Evolutionary conservation across 2,329 filamentous ascomycete species (phyloP).

Genomic region (Davidsoniella neocaledoniae): DNA sequence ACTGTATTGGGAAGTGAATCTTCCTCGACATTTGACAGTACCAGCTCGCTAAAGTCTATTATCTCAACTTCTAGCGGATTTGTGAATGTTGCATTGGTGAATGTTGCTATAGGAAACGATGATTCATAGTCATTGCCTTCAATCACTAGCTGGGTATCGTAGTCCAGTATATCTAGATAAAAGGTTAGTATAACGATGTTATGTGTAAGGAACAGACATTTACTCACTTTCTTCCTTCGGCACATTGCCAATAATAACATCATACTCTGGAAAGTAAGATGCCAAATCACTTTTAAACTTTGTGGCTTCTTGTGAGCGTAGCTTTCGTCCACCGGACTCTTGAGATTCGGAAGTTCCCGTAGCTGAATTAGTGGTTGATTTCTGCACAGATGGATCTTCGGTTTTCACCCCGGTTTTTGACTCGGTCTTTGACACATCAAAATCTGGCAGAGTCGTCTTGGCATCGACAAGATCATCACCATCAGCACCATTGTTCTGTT

Average conservation of each 20-base stretch:
- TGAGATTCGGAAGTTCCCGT: slow-evolving; percentile 25
- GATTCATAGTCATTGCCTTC: background rate
- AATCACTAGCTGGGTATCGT: slow-evolving; percentile 57
- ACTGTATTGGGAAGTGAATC: slow-evolving; percentile 41
- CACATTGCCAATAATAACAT: slow-evolving; percentile 80
- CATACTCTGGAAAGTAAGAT: slow-evolving; percentile 83
- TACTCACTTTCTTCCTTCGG: slow-evolving; percentile 58
- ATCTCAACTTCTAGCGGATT: slow-evolving; percentile 39
- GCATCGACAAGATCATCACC: background rate
- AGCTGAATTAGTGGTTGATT: background rate
- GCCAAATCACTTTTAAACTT: slow-evolving; percentile 84
- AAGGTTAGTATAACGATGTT: background rate
- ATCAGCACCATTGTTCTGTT: background rate
- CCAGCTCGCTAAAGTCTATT: slow-evolving; percentile 38
- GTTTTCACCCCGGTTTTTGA: background rate
- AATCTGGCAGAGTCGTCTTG: no score
- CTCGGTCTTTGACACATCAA: no score
- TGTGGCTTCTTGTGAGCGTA: slow-evolving; percentile 73
- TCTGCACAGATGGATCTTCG: background rate
- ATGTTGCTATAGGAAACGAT: slow-evolving; percentile 12
- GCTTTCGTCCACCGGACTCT: slow-evolving; percentile 55
- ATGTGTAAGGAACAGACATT: background rate
- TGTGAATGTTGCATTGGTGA: slow-evolving; percentile 36
- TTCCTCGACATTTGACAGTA: slow-evolving; percentile 26
- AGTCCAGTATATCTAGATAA: slow-evolving; percentile 48